phyloP scores from a whole-genome alignment of 78 protist genomes.

The Paulinella micropora region DNA sequence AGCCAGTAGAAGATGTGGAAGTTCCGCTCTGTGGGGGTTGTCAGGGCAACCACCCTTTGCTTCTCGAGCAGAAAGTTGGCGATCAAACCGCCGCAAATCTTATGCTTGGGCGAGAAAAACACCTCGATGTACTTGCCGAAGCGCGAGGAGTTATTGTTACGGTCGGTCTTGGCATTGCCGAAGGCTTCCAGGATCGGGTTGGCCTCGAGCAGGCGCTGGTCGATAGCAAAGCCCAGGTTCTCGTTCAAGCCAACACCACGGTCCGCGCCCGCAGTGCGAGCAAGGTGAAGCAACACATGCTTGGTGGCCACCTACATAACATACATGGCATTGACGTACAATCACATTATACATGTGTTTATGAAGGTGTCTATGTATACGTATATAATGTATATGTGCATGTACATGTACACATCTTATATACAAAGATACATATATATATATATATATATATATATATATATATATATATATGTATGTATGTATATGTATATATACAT shows the following conservation, averaged over 20 bases:
- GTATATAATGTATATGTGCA: not conserved
- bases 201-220: not conserved
- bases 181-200: conserved; percentile 32
- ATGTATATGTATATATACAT: not conserved
- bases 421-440: not conserved
- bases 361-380: not conserved
- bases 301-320: not conserved
- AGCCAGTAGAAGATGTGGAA: conserved; percentile 82
- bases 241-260: no score
- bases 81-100: conserved; percentile 20
- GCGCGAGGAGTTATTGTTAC: conserved; percentile 28
- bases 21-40: conserved; percentile 71
- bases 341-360: not conserved
- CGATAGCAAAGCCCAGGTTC: no score
- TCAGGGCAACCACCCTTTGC: conserved; percentile 60
- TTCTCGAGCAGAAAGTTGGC: conserved; percentile 47
- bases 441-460: not conserved
- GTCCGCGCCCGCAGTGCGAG: not conserved
- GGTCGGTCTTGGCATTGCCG: conserved; percentile 39
- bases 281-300: not conserved
- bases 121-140: conserved; percentile 12
- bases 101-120: not conserved
- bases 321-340: not conserved
- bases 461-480: not conserved
- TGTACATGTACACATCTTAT: not conserved